A percentile compares a stretch with the other conserved stretches of the same genome.
Conservation (phyloP, 257 asterid genomes). For the Rehmannia glutinosa region DNA sequence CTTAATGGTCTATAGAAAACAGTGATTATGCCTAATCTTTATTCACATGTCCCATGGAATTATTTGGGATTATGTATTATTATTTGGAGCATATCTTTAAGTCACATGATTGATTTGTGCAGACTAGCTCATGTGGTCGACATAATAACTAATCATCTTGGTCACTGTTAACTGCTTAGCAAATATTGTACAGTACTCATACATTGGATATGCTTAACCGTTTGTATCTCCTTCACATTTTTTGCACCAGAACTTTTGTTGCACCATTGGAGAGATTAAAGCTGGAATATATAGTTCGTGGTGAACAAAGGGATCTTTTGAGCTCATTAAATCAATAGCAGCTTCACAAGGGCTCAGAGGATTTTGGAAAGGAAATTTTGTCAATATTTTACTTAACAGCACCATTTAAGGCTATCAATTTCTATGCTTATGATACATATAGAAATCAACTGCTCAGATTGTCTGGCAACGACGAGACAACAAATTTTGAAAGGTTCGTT, state of each 20-base stretch:
- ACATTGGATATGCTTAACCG: constrained; percentile 6
- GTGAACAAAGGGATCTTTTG: constrained; percentile 71
- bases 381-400: constrained; percentile 93
- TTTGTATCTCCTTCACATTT: constrained; percentile 13
- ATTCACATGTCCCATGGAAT: no score
- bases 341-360: constrained; percentile 81
- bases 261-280: constrained; percentile 96
- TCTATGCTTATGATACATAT: constrained; percentile 84
- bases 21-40: no score
- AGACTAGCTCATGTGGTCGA: neutral
- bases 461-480: constrained; percentile 72
- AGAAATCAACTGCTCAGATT: constrained; percentile 63
- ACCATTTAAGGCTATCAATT: constrained; percentile 92
- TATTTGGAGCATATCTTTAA: constrained; percentile 2
- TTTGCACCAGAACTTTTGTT: constrained; percentile 75
- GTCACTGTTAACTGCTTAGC: constrained; percentile 6
- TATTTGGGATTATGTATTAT: neutral
- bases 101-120: neutral
- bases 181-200: neutral
- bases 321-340: constrained; percentile 66
- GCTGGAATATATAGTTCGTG: constrained; percentile 93
- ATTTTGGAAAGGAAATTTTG: constrained; percentile 96
- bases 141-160: neutral
- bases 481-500: constrained; percentile 83
- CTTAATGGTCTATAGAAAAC: no score